Percentiles rank a stretch among this genome's conserved stretches.
phyloP scores from a whole-genome alignment of 2,329 filamentous ascomycete species.

The Malbranchea zuffiana region DNA sequence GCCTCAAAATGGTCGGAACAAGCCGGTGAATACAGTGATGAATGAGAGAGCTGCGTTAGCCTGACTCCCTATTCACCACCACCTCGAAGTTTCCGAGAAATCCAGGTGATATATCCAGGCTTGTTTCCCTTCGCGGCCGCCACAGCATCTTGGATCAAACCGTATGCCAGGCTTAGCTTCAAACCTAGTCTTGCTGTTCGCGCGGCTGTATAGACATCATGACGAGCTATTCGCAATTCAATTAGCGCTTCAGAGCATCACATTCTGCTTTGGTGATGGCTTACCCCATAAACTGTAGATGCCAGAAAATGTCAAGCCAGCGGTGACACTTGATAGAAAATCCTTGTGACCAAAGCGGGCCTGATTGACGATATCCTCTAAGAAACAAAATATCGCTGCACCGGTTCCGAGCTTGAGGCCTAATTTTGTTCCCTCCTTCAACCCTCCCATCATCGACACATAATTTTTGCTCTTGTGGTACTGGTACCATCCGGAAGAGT shows the following conservation, averaged over 20 bases:
- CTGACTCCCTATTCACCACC: not conserved
- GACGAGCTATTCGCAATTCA: conserved; percentile 49
- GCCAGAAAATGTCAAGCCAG: conserved; percentile 74
- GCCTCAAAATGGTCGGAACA: no score
- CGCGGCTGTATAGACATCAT: conserved; percentile 65
- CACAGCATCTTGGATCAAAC: conserved; percentile 66
- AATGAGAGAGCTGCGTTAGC: no score
- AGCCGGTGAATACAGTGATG: no score
- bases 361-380: conserved; percentile 79
- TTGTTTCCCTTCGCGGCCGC: conserved; percentile 58
- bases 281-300: conserved; percentile 77
- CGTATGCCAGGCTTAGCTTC: conserved; percentile 67
- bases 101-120: conserved; percentile 53
- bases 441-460: conserved; percentile 63
- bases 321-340: conserved; percentile 67
- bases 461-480: conserved; percentile 99
- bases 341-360: conserved; percentile 51
- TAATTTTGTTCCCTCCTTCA: conserved; percentile 68
- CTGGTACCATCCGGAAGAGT: conserved; percentile 85
- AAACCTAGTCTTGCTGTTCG: conserved; percentile 72
- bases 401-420: conserved; percentile 60
- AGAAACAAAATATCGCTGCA: conserved; percentile 63
- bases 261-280: conserved; percentile 25
- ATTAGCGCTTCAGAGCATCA: not conserved
- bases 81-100: conserved; percentile 2